Conservation (phyloP, 2,329 filamentous ascomycete species). For the Alternaria ethzedia region DNA sequence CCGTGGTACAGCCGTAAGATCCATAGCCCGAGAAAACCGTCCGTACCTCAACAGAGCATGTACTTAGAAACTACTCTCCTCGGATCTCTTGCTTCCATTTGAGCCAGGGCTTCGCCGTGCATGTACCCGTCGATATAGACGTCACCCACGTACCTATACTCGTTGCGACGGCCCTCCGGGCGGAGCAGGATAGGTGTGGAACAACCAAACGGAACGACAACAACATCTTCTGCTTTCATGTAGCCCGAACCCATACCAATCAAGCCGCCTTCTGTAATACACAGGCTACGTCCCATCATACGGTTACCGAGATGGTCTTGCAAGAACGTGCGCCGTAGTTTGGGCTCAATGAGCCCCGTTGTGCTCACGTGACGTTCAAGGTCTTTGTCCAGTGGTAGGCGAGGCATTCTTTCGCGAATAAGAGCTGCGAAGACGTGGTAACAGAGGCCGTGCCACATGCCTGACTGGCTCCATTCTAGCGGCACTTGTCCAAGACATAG, state of each 20-base stretch:
- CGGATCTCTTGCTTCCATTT: background rate
- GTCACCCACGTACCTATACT: slow-evolving; percentile 1
- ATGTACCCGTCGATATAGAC: slow-evolving; percentile 1
- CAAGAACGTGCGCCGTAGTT: background rate
- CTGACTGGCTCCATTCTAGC: background rate
- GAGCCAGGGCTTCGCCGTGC: background rate
- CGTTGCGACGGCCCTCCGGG: background rate
- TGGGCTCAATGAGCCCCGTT: background rate
- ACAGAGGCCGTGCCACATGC: background rate
- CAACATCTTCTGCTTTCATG: background rate
- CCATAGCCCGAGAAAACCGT: too few species aligned
- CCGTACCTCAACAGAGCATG: background rate
- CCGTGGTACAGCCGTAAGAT: background rate
- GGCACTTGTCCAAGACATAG: background rate
- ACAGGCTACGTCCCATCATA: background rate
- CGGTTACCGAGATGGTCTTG: background rate
- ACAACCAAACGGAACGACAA: background rate
- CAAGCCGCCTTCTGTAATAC: background rate
- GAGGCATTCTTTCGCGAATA: background rate
- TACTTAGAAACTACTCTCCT: background rate
- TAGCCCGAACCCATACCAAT: background rate
- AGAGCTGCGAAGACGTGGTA: background rate
- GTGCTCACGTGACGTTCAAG: background rate
- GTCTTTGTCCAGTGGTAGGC: background rate
- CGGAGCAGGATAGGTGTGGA: background rate